Percentiles rank a stretch among this genome's conserved stretches.
phyloP scores from a whole-genome alignment of 345 rosid species.

The Gossypioides kirkii region DNA sequence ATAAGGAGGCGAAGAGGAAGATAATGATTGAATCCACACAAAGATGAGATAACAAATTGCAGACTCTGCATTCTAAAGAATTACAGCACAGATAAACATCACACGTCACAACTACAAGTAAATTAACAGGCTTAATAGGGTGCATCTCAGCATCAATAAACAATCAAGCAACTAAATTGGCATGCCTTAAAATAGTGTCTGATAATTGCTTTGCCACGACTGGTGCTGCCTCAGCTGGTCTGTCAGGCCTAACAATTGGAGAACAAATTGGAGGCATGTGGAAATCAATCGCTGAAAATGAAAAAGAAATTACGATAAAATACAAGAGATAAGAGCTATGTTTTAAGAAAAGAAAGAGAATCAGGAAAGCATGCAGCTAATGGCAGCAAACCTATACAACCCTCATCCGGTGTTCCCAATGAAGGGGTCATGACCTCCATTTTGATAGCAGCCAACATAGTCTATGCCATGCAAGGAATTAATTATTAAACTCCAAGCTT shows the following conservation, averaged over 20 bases:
- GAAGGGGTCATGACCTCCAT: slow-evolving; percentile 96
- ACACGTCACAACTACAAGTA: neutral
- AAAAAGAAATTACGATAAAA: neutral
- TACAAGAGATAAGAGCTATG: slow-evolving; percentile 2
- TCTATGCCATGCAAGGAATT: slow-evolving; percentile 33
- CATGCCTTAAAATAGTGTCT: slow-evolving; percentile 70
- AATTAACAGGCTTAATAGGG: neutral
- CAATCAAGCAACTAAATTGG: neutral
- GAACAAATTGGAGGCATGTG: slow-evolving; percentile 98
- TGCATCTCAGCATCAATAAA: neutral
- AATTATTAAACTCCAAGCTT: neutral
- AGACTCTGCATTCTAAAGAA: neutral
- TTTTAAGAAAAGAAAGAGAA: slow-evolving; percentile 1
- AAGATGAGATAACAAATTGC: neutral
- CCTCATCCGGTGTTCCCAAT: slow-evolving; percentile 67
- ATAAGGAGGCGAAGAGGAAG: neutral
- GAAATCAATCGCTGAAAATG: slow-evolving; percentile 71
- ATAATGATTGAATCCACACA: neutral
- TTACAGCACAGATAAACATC: neutral
- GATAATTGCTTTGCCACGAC: slow-evolving; percentile 74
- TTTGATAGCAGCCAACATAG: slow-evolving; percentile 89
- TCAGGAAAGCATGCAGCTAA: neutral
- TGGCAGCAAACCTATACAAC: slow-evolving; percentile 53
- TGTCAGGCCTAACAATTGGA: slow-evolving; percentile 84
- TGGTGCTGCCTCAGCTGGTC: slow-evolving; percentile 89